phyloP scores from a whole-genome alignment of 2,329 filamentous ascomycete species.

The Aulographum hederae region DNA sequence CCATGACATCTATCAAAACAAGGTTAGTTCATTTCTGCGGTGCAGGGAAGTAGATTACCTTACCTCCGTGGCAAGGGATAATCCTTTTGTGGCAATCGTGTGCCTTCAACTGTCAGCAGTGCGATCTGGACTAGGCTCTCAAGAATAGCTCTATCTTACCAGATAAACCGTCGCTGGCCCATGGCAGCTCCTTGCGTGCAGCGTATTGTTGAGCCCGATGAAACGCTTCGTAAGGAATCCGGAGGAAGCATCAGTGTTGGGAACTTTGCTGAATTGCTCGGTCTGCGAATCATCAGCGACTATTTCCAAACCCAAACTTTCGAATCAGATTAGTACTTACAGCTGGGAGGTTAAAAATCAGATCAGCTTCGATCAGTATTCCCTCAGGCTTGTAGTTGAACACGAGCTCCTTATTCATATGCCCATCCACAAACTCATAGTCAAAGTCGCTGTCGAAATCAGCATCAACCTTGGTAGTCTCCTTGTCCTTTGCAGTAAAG shows the following conservation, averaged over 20 bases:
- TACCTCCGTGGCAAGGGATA: slow-evolving; percentile 84
- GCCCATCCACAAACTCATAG: slow-evolving; percentile 60
- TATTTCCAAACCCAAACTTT: too few relatives aligned
- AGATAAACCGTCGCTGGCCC: slow-evolving; percentile 64
- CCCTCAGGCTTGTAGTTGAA: slow-evolving; percentile 65
- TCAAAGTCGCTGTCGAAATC: slow-evolving; percentile 83
- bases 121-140: too few relatives aligned
- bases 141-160: too few relatives aligned
- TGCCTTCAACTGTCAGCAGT: too few relatives aligned
- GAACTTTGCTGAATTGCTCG: slow-evolving; percentile 52
- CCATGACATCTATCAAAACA: slow-evolving; percentile 80
- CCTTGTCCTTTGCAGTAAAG: slow-evolving; percentile 23
- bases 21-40: too few relatives aligned
- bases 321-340: too few relatives aligned
- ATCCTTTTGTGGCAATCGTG: too few relatives aligned
- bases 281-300: slow-evolving; percentile 18
- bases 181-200: slow-evolving; percentile 42
- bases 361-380: slow-evolving; percentile 73
- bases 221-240: slow-evolving; percentile 43
- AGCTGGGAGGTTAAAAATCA: slow-evolving; percentile 81
- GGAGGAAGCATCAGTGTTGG: slow-evolving; percentile 12
- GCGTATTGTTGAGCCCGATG: slow-evolving; percentile 36
- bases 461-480: slow-evolving; percentile 35
- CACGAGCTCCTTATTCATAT: slow-evolving; percentile 75
- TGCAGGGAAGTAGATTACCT: too few relatives aligned